Evolutionary conservation across 768 basidiomycete species (phyloP).

Genomic region (Lentinula boryana): DNA sequence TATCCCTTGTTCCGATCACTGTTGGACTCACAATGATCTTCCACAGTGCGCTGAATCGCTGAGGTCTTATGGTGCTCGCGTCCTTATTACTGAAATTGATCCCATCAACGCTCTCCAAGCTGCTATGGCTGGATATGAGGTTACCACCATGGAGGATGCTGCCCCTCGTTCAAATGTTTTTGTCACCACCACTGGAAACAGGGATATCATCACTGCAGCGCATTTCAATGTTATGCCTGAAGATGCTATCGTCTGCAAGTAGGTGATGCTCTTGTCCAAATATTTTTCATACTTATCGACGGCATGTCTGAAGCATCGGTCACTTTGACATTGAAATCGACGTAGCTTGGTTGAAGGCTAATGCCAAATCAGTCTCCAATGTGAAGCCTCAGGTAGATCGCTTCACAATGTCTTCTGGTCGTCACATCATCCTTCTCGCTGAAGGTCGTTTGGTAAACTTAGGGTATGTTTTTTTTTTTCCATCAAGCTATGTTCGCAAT

Average conservation of each 20-base stretch:
- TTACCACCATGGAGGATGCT: constrained; percentile 97
- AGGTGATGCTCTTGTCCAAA: constrained; percentile 22
- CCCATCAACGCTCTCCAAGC: constrained; percentile 99
- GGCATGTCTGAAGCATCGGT: constrained; percentile 51
- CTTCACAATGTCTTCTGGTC: constrained; percentile 86
- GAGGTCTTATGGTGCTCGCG: constrained; percentile 94
- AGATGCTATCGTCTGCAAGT: constrained; percentile 99
- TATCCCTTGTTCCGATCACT: background rate
- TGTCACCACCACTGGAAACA: constrained; percentile 97
- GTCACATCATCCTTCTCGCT: constrained; percentile 95
- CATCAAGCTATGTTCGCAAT: constrained; percentile 7
- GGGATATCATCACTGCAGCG: constrained; percentile 90
- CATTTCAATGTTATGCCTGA: constrained; percentile 96
- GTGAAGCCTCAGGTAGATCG: constrained; percentile 99
- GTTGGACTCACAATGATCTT: background rate
- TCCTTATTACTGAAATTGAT: constrained; percentile 96
- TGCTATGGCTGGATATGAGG: constrained; percentile 99
- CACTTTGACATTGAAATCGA: constrained; percentile 92
- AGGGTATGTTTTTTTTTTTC: constrained; percentile 47
- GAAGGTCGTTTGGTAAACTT: constrained; percentile 99
- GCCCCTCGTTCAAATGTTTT: constrained; percentile 87
- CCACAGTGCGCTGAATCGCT: constrained; percentile 94
- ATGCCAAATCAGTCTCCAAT: constrained; percentile 78
- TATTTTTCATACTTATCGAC: background rate
- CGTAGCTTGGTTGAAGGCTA: constrained; percentile 96